Evolutionary conservation across 2,329 filamentous ascomycete species (phyloP), one percentile per base, ranked within the genome.

Genomic region (Curvularia sp.): DNA sequence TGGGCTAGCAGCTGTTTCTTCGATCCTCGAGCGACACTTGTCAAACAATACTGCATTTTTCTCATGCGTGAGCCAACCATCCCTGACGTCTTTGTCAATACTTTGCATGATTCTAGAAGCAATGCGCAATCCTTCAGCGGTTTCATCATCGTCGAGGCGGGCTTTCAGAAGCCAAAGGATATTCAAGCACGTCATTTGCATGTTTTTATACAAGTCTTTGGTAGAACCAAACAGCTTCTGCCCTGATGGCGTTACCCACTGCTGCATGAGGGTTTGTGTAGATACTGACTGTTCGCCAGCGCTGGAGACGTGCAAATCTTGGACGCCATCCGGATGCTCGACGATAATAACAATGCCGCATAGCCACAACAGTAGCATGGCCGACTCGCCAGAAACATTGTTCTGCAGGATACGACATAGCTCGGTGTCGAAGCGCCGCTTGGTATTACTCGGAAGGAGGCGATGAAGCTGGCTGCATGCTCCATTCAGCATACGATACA

Each of bases 401-500:
- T 71, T 71, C 1, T 63, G 67, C 0, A 77, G 53, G 22, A 76
- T 70, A 5, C 66, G 61, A 49, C 64, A 67, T 26, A 77, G 44
- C 30, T 70, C 64, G 15, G 64, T 55, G 30, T 77, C 73, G 22
- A 76, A 73, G 10, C 59, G 55, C 33, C 68, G 63, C 31, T 59
- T 62, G 12, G 52, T 44, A 5, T 69, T 66, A 4, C 60, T 13
- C 2, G 73, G 61, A 20, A 77, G 63, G 9, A 73, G 51, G 15
- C 47, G 48, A 8, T 74, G 57, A 2, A 78, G 67, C 3, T 67
- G 66, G 22, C 63, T 57, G 55, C 76, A 77, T n/a, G 75, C 74
- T 46, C 76, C 76, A 55, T 74, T 72, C 24, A 77, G 66, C 66
- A 77, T 73, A 18, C 51, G 61, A 30, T 76, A 74, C 3, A 77